Conservation (phyloP, 192 early-diverging fungal genomes). For the Backusella psychrophila region DNA sequence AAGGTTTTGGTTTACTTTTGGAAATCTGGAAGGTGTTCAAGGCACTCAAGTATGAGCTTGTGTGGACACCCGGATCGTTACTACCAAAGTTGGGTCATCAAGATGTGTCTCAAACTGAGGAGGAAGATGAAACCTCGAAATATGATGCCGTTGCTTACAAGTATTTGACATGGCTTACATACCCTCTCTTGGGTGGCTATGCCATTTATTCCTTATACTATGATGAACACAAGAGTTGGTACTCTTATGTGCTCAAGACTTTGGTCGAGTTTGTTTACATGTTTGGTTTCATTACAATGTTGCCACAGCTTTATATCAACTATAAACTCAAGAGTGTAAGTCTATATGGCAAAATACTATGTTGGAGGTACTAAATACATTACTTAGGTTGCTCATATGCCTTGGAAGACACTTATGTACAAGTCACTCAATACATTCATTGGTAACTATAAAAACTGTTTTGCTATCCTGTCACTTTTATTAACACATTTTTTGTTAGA, state of each 20-base stretch:
- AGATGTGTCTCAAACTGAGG: slow-evolving; percentile 38
- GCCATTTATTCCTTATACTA: slow-evolving; percentile 79
- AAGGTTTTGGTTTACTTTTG: slow-evolving; percentile 78
- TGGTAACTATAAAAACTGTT: slow-evolving; percentile 14
- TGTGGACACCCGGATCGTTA: slow-evolving; percentile 23
- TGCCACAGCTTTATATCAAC: slow-evolving; percentile 90
- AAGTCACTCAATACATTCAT: slow-evolving; percentile 70
- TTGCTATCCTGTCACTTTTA: not conserved
- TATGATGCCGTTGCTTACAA: slow-evolving; percentile 79
- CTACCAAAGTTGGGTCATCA: slow-evolving; percentile 25
- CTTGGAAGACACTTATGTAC: slow-evolving; percentile 92
- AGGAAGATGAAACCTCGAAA: slow-evolving; percentile 58
- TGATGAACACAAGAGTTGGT: slow-evolving; percentile 91
- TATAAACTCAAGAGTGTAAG: slow-evolving; percentile 74
- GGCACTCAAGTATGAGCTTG: slow-evolving; percentile 66
- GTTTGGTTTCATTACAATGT: slow-evolving; percentile 83
- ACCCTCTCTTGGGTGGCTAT: slow-evolving; percentile 77
- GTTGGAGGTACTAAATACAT: not conserved
- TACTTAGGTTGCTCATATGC: slow-evolving; percentile 83
- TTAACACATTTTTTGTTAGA: slow-evolving; percentile 38
- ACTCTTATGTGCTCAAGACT: slow-evolving; percentile 80
- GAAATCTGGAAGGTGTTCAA: slow-evolving; percentile 92
- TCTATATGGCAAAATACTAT: not conserved
- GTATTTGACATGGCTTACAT: slow-evolving; percentile 76
- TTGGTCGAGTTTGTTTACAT: slow-evolving; percentile 90